Evolutionary conservation across 2,329 filamentous ascomycete genomes (phyloP).

Genomic region (Botrytis galanthina): DNA sequence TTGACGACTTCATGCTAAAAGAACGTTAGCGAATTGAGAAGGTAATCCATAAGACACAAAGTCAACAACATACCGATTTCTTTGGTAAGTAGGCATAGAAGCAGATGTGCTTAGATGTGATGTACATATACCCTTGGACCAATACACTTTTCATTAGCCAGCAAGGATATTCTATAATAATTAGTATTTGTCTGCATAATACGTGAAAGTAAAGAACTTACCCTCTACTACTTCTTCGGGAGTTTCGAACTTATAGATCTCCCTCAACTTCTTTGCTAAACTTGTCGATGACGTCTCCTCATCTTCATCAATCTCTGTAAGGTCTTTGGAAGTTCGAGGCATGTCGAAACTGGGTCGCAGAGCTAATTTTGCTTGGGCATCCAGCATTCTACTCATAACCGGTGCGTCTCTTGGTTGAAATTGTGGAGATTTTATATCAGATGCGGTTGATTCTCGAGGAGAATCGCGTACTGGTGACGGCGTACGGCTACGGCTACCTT

Average conservation of each 20-base stretch:
- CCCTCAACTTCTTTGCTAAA: constrained; percentile 69
- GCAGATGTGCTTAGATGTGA: constrained; percentile 88
- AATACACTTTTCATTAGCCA: constrained; percentile 90
- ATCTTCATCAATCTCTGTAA: constrained; percentile 23
- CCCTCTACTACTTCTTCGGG: constrained; percentile 82
- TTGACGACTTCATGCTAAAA: constrained; percentile 69
- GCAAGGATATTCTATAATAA: constrained; percentile 75
- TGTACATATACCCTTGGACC: constrained; percentile 92
- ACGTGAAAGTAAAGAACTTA: constrained; percentile 38
- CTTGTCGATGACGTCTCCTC: constrained; percentile 50
- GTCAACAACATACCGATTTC: constrained; percentile 63
- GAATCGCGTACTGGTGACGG: constrained; percentile 28
- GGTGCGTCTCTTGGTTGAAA: constrained; percentile 55
- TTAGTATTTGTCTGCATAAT: constrained; percentile 24
- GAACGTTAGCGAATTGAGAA: constrained; percentile 35
- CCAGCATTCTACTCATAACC: constrained; percentile 75
- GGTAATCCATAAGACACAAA: not conserved
- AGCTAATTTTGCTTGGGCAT: constrained; percentile 65
- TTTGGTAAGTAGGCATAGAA: constrained; percentile 98
- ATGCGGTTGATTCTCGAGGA: constrained; percentile 37
- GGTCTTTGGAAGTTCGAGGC: constrained; percentile 35
- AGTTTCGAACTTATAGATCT: constrained; percentile 80
- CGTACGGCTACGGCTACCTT: constrained; percentile 20
- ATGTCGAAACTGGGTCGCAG: constrained; percentile 57
- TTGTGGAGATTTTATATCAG: constrained; percentile 39